Base-by-base conservation (phyloP, 805 yeast genomes). In the Pichia insulana region DNA sequence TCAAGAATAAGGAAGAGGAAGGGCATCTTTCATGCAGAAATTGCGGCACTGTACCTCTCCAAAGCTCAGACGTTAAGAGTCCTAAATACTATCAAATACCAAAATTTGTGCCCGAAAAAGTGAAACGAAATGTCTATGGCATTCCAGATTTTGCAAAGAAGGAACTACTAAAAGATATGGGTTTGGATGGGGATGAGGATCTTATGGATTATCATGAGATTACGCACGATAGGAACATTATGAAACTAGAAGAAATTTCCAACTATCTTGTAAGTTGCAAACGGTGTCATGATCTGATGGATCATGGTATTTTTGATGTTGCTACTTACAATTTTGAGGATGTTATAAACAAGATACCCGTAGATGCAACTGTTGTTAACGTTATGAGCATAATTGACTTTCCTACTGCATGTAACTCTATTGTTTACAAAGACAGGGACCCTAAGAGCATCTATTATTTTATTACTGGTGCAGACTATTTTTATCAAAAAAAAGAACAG, bases 341-440 rank as follows among this genome's bases (percentile, higher is more conserved):
- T 4, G 58, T 70, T 2, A 40, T 66, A 43, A 49, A 51, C 5
- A 44, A 48, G 2, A 63, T 74, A 18, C 86, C 79, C 2, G 53
- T 51, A 3, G 50, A 59, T 27, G 70, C 75, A 3, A 68, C 68
- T 8, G 50, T 82, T 1, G 70, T 80, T 2, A 79, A 82, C 53
- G 76, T 83, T 1, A 64, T 81, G 9, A 79, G 83, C 30, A 77
- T 83, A 1, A 58, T 71, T 12, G 95, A 85, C 50, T 84, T 85
- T 54, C 96, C 96, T 1, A 62, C 81, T 33, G 69, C 80, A 7
- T 52, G 80, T 3, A 63, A 70, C 44, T 51, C 54, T 7, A 49
- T 54, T 3, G 59, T 74, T 8, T 52, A 65, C 20, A 52, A 64
- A 31, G 57, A 56, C 35, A 51, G 69, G 26, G 50, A 62, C 3